Conservation (phyloP, 1,284 basidiomycete species). For the Lentinula novae-zelandiae region DNA sequence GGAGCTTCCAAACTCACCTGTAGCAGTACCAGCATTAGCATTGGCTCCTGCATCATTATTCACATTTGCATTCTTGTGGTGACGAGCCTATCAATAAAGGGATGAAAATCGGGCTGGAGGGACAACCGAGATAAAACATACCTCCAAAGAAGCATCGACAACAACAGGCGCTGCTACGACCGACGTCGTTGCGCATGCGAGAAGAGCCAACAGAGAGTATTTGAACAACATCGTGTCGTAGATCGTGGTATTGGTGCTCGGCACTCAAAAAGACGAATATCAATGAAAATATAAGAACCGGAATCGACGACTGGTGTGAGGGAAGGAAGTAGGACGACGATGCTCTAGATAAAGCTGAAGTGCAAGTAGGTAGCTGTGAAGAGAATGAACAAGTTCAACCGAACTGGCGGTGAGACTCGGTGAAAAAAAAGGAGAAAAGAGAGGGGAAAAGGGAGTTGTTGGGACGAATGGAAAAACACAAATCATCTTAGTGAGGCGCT, state of each 20-base stretch:
- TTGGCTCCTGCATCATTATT: background rate
- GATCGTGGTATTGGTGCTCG: conserved; percentile 1
- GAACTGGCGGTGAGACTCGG: conserved; percentile 14
- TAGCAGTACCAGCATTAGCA: background rate
- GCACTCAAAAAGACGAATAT: conserved; percentile 7
- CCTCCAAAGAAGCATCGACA: conserved; percentile 19
- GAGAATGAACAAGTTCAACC: conserved; percentile 11
- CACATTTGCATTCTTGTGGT: background rate
- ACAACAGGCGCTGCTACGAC: conserved; percentile 24
- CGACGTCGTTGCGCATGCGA: conserved; percentile 21
- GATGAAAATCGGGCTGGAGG: background rate
- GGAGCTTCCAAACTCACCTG: background rate
- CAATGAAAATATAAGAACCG: background rate
- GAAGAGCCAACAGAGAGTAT: conserved; percentile 18
- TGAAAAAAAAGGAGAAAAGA: background rate
- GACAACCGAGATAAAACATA: background rate
- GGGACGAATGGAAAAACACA: too few relatives aligned
- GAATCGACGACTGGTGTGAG: background rate
- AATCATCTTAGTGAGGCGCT: too few relatives aligned
- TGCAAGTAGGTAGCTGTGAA: background rate
- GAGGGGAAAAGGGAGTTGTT: background rate
- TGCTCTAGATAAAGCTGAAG: background rate
- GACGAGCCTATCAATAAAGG: background rate
- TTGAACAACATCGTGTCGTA: conserved; percentile 22
- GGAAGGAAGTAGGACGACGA: background rate